These are phyloP conservation scores for Aspergillus ochraceoroseus DNA, from an alignment of 2,329 filamentous ascomycete genomes.

Conservation along the genomic window DNA sequence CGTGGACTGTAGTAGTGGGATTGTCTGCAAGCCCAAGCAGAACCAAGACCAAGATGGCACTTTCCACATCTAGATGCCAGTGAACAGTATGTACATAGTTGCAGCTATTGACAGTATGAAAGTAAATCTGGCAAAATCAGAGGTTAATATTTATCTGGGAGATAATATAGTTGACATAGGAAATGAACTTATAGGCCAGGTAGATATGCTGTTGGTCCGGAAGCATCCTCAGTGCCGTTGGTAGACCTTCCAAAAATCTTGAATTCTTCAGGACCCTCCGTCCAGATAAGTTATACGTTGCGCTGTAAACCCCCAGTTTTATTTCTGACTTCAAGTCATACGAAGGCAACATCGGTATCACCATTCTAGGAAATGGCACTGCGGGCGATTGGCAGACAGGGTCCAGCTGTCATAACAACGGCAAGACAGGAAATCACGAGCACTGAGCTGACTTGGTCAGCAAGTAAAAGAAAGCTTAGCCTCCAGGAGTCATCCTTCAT, in stretches of 20 bases:
- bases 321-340: too few relatives aligned
- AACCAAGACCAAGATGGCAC: neutral
- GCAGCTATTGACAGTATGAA: neutral
- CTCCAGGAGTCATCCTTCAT: neutral
- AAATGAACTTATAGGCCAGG: conserved; percentile 1
- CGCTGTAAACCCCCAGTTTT: conserved; percentile 4
- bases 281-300: conserved; percentile 3
- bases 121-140: neutral
- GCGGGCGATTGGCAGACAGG: conserved; percentile 19
- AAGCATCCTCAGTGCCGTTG: neutral
- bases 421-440: neutral
- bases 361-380: conserved; percentile 1
- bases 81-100: neutral
- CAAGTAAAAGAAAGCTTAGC: conserved; percentile 14
- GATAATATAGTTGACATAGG: too few relatives aligned
- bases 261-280: conserved; percentile 7
- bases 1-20: too few relatives aligned
- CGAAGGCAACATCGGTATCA: too few relatives aligned
- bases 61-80: neutral
- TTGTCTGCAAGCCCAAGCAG: too few relatives aligned
- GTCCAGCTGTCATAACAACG: too few relatives aligned
- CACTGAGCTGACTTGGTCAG: neutral
- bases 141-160: neutral
- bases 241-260: too few relatives aligned
- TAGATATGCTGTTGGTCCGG: neutral